Conservation (phyloP, 2,329 filamentous ascomycete genomes). For the Orbilia ellipsospora region DNA sequence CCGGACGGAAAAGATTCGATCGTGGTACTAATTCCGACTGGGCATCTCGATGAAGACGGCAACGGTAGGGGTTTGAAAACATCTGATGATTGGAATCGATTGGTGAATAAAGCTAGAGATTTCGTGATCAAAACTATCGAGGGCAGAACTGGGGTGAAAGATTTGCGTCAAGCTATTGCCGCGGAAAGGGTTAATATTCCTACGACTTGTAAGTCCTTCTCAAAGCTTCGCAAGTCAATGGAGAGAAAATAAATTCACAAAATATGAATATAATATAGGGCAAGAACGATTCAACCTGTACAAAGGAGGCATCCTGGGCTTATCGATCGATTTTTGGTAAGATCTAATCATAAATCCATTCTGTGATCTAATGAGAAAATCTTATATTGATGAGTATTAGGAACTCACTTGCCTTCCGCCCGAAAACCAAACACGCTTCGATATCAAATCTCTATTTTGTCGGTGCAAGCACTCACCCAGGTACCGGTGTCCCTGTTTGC, state of each 20-base stretch:
- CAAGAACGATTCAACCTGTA: slow-evolving; percentile 77
- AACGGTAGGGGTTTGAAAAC: slow-evolving; percentile 61
- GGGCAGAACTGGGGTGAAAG: slow-evolving; percentile 63
- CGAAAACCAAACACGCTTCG: slow-evolving; percentile 68
- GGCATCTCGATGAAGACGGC: slow-evolving; percentile 68
- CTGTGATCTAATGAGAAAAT: background rate
- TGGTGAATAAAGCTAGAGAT: slow-evolving; percentile 64
- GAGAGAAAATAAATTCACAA: background rate
- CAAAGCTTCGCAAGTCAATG: slow-evolving; percentile 36
- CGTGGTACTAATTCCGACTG: slow-evolving; percentile 77
- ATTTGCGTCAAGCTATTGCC: slow-evolving; percentile 63
- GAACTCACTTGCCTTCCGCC: slow-evolving; percentile 76
- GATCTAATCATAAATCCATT: background rate
- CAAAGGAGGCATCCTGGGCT: slow-evolving; percentile 77
- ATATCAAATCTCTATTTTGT: slow-evolving; percentile 74
- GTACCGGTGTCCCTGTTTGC: slow-evolving; percentile 79
- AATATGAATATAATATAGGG: slow-evolving; percentile 61
- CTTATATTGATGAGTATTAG: slow-evolving; percentile 6
- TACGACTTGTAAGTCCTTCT: slow-evolving; percentile 57
- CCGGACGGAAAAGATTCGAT: slow-evolving; percentile 73
- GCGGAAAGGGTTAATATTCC: slow-evolving; percentile 64
- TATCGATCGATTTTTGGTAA: slow-evolving; percentile 76
- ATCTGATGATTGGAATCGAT: slow-evolving; percentile 63
- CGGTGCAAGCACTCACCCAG: slow-evolving; percentile 79
- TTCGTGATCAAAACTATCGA: slow-evolving; percentile 65